Evolutionary conservation across 2,329 filamentous ascomycete species (phyloP).

Genomic region (Pyrenophora graminea): DNA sequence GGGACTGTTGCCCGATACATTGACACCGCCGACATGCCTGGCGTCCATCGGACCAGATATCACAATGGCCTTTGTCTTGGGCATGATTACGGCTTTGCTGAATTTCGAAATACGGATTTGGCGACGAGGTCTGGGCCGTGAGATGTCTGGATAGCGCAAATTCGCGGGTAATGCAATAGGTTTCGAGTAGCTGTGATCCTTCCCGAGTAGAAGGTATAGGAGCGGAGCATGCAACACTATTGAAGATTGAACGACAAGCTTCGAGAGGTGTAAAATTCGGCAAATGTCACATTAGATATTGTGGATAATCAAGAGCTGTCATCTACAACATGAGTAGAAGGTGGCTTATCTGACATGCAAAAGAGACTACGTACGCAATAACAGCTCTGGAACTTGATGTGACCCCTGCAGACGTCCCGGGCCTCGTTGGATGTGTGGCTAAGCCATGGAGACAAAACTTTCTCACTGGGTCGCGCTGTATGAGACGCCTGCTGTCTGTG

Average conservation of each 20-base stretch:
- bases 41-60: conserved; percentile 43
- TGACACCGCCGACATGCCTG: conserved; percentile 39
- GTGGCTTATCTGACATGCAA: conserved; percentile 9
- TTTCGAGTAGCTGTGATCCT: conserved; percentile 27
- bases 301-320: conserved; percentile 8
- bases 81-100: conserved; percentile 21
- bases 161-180: conserved; percentile 20
- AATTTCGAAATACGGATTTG: conserved; percentile 5
- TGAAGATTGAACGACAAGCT: not conserved
- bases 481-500: too few species aligned
- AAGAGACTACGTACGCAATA: conserved; percentile 17
- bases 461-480: too few species aligned
- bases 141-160: conserved; percentile 12
- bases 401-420: conserved; percentile 3
- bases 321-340: not conserved
- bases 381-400: conserved; percentile 8
- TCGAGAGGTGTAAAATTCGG: not conserved
- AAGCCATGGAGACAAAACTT: conserved; percentile 5
- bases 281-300: not conserved
- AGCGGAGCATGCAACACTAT: conserved; percentile 11
- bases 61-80: conserved; percentile 28
- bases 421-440: conserved; percentile 23
- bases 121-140: conserved; percentile 6
- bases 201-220: not conserved
- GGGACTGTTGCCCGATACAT: conserved; percentile 26